Conservation (phyloP, 2,329 filamentous ascomycete species). For the Pyrenophora graminea region DNA sequence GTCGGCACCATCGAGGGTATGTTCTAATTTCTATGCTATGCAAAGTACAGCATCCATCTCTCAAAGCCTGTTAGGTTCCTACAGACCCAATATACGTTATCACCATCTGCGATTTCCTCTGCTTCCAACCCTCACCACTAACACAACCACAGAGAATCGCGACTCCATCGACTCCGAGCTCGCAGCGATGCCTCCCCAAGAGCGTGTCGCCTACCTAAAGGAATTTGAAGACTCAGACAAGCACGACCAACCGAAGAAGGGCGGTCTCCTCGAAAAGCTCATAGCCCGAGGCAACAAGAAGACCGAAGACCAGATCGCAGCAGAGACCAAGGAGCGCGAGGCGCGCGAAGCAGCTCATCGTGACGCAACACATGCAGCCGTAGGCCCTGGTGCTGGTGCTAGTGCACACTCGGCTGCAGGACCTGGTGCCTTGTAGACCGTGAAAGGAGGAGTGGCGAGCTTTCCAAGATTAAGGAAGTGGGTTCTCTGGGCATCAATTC, state of each 20-base stretch:
- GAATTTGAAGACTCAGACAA: slow-evolving; percentile 45
- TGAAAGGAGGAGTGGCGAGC: neutral
- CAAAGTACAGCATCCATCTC: neutral
- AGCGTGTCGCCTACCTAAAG: slow-evolving; percentile 42
- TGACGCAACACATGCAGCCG: slow-evolving; percentile 17
- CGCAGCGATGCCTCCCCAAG: slow-evolving; percentile 37
- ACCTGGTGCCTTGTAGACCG: slow-evolving; percentile 14
- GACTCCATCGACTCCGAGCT: slow-evolving; percentile 41
- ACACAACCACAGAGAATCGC: slow-evolving; percentile 30
- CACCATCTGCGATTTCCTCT: neutral
- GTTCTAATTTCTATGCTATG: neutral
- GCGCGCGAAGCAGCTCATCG: slow-evolving; percentile 15
- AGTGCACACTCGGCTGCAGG: slow-evolving; percentile 23
- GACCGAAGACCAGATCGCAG: slow-evolving; percentile 40
- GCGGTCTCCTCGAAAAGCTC: slow-evolving; percentile 38
- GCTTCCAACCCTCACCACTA: neutral
- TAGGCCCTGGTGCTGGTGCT: slow-evolving; percentile 22
- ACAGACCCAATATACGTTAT: neutral
- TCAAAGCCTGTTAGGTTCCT: neutral
- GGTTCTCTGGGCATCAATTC: neutral
- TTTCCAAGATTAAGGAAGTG: neutral
- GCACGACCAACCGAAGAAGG: slow-evolving; percentile 38
- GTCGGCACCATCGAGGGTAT: slow-evolving; percentile 29
- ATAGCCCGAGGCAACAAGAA: slow-evolving; percentile 43
- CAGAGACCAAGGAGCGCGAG: slow-evolving; percentile 31